A percentile compares a stretch with the other conserved stretches of the same genome.
Evolutionary conservation across 1,139 yeast genomes (phyloP).

Genomic region (Hansenula lynferdii): DNA sequence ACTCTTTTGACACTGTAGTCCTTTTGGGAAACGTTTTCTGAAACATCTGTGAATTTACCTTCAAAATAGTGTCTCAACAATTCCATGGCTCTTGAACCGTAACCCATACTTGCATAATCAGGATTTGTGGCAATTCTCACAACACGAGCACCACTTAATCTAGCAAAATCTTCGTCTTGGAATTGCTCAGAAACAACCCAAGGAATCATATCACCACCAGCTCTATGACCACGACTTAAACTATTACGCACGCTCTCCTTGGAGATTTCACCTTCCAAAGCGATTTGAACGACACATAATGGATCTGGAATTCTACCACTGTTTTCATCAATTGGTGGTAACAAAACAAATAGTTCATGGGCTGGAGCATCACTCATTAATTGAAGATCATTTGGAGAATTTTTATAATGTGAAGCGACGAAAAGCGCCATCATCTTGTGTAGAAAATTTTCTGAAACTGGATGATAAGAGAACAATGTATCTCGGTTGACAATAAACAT

Average conservation of each 20-base stretch:
- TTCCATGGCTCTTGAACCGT: constrained; percentile 88
- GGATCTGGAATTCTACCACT: constrained; percentile 93
- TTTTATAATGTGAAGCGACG: constrained; percentile 95
- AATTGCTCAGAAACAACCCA: constrained; percentile 97
- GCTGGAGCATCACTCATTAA: constrained; percentile 99
- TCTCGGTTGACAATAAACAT: constrained; percentile 88
- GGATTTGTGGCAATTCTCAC: constrained; percentile 98
- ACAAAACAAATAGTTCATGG: constrained; percentile 85
- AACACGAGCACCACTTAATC: constrained; percentile 92
- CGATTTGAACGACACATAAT: constrained; percentile 88
- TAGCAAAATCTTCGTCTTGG: constrained; percentile 97
- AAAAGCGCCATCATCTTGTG: constrained; percentile 97
- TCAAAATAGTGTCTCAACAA: constrained; percentile 82
- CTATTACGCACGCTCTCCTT: constrained; percentile 85
- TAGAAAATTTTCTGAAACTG: constrained; percentile 90
- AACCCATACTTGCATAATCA: constrained; percentile 94
- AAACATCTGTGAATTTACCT: constrained; percentile 86
- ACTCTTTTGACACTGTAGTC: constrained; percentile 66
- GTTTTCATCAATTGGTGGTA: constrained; percentile 87
- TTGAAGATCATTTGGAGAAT: constrained; percentile 96
- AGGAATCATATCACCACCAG: constrained; percentile 97
- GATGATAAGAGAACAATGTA: constrained; percentile 92
- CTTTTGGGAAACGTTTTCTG: constrained; percentile 50
- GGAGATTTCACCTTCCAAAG: constrained; percentile 95
- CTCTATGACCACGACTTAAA: constrained; percentile 90